A percentile compares a stretch with the other conserved stretches of the same genome.
These are phyloP conservation scores for Closterium sp. DNA, from an alignment of 139 green algal species.

Conservation along the genomic window DNA sequence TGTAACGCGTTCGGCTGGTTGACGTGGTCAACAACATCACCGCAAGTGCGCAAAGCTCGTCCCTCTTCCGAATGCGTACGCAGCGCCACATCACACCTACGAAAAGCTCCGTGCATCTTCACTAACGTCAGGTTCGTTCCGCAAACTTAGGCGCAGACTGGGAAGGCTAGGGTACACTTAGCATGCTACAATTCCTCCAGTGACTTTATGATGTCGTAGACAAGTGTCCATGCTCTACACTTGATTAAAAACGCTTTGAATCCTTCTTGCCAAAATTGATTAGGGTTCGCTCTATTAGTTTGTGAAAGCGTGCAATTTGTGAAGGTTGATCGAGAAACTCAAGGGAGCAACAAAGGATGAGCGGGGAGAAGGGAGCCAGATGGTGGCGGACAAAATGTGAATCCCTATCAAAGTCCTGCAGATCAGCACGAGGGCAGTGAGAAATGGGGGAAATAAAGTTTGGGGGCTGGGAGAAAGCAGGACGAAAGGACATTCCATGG, in stretches of 20 bases:
- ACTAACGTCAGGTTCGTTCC: neutral
- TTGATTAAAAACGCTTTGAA: too few species aligned
- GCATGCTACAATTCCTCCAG: neutral
- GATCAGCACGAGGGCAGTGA: neutral
- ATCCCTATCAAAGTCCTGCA: neutral
- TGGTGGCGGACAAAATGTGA: neutral
- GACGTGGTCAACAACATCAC: neutral
- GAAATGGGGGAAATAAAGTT: neutral
- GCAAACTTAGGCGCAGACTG: neutral
- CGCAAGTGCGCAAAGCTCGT: neutral
- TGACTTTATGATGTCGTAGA: too few species aligned
- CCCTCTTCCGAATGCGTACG: neutral
- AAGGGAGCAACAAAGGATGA: neutral
- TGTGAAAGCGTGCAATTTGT: neutral
- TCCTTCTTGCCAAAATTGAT: too few species aligned
- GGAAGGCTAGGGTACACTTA: neutral
- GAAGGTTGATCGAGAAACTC: neutral
- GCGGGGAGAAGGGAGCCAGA: neutral
- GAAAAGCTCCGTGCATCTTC: neutral
- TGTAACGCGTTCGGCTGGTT: neutral
- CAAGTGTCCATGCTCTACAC: too few species aligned
- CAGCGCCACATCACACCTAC: neutral
- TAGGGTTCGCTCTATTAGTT: neutral
- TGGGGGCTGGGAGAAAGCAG: neutral
- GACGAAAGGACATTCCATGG: too few species aligned